These are phyloP conservation scores for Trametes hirsuta DNA, from an alignment of 1,284 basidiomycete species.

Conservation along the genomic window DNA sequence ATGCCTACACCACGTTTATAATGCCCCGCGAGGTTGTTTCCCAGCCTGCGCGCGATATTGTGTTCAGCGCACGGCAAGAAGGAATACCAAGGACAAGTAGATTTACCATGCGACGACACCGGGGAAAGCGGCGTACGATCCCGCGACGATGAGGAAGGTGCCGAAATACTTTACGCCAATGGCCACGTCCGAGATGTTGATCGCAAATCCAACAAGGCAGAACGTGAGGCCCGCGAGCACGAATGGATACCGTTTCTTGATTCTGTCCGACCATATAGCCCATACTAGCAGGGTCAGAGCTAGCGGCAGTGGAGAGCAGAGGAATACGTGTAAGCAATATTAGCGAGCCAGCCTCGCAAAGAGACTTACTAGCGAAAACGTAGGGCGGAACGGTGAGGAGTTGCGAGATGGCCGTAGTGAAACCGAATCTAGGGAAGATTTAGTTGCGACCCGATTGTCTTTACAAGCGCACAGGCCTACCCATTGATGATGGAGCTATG, in stretches of 20 bases:
- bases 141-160: conserved; percentile 63
- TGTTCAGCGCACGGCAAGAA: background rate
- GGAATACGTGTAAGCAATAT: background rate
- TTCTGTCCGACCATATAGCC: conserved; percentile 61
- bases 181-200: conserved; percentile 59
- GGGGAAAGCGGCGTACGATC: conserved; percentile 63
- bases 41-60: conserved; percentile 42
- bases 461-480: conserved; percentile 34
- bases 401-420: conserved; percentile 58
- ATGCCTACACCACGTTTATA: conserved; percentile 68
- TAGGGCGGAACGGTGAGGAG: conserved; percentile 74
- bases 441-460: background rate
- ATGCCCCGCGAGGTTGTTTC: conserved; percentile 64
- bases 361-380: conserved; percentile 54
- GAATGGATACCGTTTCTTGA: conserved; percentile 60
- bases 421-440: conserved; percentile 51
- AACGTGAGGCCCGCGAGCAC: conserved; percentile 55
- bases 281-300: conserved; percentile 56
- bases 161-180: conserved; percentile 68
- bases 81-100: background rate
- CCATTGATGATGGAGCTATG: conserved; percentile 63
- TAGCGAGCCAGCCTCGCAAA: background rate
- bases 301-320: conserved; percentile 23
- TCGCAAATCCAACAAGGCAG: conserved; percentile 62
- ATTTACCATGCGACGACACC: conserved; percentile 67